These are phyloP conservation scores for Naegleria fowleri DNA, from an alignment of 208 protist species.

Conservation along the genomic window DNA sequence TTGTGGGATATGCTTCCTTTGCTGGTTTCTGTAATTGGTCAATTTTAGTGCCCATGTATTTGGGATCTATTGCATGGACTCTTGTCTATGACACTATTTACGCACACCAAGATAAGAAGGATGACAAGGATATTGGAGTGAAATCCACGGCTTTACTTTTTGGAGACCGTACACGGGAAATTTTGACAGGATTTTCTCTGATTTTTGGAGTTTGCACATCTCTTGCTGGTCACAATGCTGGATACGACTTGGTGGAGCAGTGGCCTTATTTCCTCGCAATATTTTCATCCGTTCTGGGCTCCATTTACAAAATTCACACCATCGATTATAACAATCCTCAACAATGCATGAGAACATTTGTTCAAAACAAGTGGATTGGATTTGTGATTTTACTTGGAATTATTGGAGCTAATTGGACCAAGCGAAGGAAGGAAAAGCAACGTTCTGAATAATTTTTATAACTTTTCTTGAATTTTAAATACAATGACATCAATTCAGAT, in stretches of 20 bases:
- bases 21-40: constrained; percentile 36
- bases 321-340: neutral
- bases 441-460: neutral
- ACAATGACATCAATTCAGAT: too few species aligned
- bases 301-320: neutral
- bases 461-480: too few species aligned
- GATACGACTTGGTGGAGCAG: neutral
- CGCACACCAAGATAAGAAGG: constrained; percentile 65
- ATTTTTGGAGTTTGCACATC: neutral
- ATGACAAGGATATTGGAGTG: constrained; percentile 60
- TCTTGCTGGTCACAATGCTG: neutral
- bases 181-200: neutral
- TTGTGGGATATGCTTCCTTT: constrained; percentile 56
- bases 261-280: neutral
- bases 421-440: neutral
- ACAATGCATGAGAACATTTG: neutral
- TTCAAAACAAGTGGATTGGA: neutral
- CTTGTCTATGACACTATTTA: constrained; percentile 79
- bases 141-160: constrained; percentile 68
- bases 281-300: too few species aligned
- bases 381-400: constrained; percentile 8
- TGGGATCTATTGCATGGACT: constrained; percentile 58
- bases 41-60: constrained; percentile 53
- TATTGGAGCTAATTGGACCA: neutral
- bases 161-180: constrained; percentile 36